Percentiles rank a stretch among this genome's conserved stretches.
phyloP scores from a whole-genome alignment of 192 early-diverging fungal genomes.

The Backusella luteola region DNA sequence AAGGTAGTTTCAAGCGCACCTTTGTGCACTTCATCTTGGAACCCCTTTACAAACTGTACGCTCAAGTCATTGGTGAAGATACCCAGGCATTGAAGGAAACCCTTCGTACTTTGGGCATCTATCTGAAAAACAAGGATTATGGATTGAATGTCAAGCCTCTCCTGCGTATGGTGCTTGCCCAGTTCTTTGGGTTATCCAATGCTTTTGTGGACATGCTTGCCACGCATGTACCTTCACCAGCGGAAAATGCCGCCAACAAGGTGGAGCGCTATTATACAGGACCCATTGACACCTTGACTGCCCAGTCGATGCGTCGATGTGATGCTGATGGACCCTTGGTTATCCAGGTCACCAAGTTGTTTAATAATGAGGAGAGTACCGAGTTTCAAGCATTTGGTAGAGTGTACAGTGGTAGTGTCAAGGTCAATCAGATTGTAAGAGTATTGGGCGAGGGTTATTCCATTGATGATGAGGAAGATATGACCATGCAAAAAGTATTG shows the following conservation, averaged over 20 bases:
- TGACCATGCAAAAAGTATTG: conserved; percentile 77
- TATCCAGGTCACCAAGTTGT: conserved; percentile 89
- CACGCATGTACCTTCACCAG: conserved; percentile 75
- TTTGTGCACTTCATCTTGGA: conserved; percentile 97
- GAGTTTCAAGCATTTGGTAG: conserved; percentile 91
- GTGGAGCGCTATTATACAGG: conserved; percentile 63
- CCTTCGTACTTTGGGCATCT: conserved; percentile 78
- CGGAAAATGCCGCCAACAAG: conserved; percentile 67
- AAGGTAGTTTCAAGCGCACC: conserved; percentile 65
- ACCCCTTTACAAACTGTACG: conserved; percentile 93
- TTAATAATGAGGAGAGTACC: conserved; percentile 83
- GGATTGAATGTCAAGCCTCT: conserved; percentile 85
- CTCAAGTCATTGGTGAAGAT: conserved; percentile 81
- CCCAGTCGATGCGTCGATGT: conserved; percentile 71
- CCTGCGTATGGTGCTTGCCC: conserved; percentile 73
- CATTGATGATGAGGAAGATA: conserved; percentile 95
- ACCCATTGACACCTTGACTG: conserved; percentile 54
- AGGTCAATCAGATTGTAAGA: conserved; percentile 72
- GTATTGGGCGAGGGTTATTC: conserved; percentile 93
- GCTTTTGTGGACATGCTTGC: conserved; percentile 93
- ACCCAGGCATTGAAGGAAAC: conserved; percentile 64
- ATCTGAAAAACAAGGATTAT: conserved; percentile 74
- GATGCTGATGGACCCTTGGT: conserved; percentile 91
- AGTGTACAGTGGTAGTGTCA: conserved; percentile 89
- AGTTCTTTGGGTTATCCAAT: conserved; percentile 88